Evolutionary conservation across 768 basidiomycete genomes (phyloP).

Genomic region (Pleurotus giganteus): DNA sequence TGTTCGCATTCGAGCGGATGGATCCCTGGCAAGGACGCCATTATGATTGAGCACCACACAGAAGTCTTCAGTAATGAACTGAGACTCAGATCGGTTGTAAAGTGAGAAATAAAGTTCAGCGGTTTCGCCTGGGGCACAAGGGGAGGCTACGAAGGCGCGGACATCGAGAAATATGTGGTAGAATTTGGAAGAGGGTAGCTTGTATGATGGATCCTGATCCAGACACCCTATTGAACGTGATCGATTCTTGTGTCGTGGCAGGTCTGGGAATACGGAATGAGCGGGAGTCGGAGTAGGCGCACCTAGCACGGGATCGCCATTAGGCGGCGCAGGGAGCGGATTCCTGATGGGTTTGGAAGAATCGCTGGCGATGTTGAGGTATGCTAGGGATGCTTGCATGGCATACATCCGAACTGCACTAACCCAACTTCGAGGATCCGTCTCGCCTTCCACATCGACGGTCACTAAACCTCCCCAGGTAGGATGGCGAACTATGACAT

Average conservation of each 20-base stretch:
- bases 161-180: conserved; percentile 91
- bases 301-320: conserved; percentile 44
- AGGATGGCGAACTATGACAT: conserved; percentile 96
- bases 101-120: conserved; percentile 93
- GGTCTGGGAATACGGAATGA: conserved; percentile 71
- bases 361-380: conserved; percentile 56
- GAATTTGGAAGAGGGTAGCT: conserved; percentile 61
- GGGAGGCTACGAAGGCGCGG: conserved; percentile 88
- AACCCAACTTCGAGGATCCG: conserved; percentile 81
- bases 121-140: conserved; percentile 87
- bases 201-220: conserved; percentile 23
- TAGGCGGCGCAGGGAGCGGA: conserved; percentile 39
- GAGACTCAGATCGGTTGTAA: conserved; percentile 78
- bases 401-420: conserved; percentile 90
- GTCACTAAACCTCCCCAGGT: conserved; percentile 86
- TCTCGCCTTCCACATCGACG: conserved; percentile 84
- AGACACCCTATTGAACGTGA: conserved; percentile 37
- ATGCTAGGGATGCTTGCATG: conserved; percentile 82
- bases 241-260: conserved; percentile 34
- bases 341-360: conserved; percentile 23
- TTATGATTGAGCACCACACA: conserved; percentile 89
- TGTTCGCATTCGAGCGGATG: conserved; percentile 72
- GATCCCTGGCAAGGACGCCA: conserved; percentile 81
- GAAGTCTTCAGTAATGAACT: conserved; percentile 93
- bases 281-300: conserved; percentile 58